Evolutionary conservation across 495 filamentous ascomycete genomes (phyloP).

Genomic region (Penicillium pancosmium): DNA sequence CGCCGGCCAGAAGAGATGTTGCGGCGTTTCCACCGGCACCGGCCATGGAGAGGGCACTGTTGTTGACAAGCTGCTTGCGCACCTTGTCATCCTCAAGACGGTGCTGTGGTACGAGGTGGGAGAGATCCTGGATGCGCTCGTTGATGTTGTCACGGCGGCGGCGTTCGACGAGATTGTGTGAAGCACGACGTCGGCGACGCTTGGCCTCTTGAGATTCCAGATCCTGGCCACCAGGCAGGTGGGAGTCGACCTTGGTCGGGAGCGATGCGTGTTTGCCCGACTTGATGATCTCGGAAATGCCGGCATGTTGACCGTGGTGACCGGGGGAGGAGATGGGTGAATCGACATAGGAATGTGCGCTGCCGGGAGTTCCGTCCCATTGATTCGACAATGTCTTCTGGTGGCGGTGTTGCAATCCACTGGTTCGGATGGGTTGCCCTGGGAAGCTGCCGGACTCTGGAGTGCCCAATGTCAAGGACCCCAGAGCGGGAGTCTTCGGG

Average conservation of each 20-base stretch:
- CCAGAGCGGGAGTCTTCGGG: slow-evolving; percentile 69
- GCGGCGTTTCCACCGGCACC: slow-evolving; percentile 71
- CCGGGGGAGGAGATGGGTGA: slow-evolving; percentile 77
- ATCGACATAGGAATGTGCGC: slow-evolving; percentile 75
- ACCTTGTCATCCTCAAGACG: slow-evolving; percentile 97
- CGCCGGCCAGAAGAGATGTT: slow-evolving; percentile 87
- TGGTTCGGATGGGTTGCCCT: slow-evolving; percentile 71
- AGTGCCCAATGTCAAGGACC: slow-evolving; percentile 59
- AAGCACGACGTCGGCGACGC: slow-evolving; percentile 84
- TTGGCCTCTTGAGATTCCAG: slow-evolving; percentile 89
- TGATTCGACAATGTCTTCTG: slow-evolving; percentile 81
- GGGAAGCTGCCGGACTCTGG: slow-evolving; percentile 70
- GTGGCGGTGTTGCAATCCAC: slow-evolving; percentile 62
- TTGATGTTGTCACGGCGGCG: slow-evolving; percentile 97
- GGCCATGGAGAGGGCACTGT: slow-evolving; percentile 80
- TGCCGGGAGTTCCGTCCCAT: slow-evolving; percentile 80
- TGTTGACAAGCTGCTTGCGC: slow-evolving; percentile 89
- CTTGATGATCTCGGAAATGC: slow-evolving; percentile 71
- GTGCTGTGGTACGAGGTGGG: slow-evolving; percentile 88
- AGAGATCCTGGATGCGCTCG: slow-evolving; percentile 94
- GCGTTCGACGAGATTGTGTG: slow-evolving; percentile 94
- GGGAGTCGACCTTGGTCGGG: slow-evolving; percentile 66
- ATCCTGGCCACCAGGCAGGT: slow-evolving; percentile 50
- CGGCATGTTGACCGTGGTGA: slow-evolving; percentile 57
- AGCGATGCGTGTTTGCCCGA: slow-evolving; percentile 71